phyloP scores from a whole-genome alignment of 139 green algal species.

The Parachlorella kessleri region DNA sequence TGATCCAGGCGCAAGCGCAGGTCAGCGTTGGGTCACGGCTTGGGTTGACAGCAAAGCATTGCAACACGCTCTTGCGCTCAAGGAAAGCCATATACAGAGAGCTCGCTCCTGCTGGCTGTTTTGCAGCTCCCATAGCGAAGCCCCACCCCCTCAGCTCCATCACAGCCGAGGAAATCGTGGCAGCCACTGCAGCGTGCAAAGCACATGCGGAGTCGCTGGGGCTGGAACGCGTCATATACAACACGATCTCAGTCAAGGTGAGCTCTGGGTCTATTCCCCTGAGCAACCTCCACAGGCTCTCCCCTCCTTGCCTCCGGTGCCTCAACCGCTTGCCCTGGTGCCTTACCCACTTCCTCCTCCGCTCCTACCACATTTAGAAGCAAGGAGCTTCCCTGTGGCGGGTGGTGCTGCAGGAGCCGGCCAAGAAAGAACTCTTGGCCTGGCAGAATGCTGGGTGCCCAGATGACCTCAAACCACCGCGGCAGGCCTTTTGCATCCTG shows the following conservation, averaged over 20 bases:
- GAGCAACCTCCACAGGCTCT: background rate
- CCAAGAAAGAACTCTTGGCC: conserved; percentile 49
- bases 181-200: conserved; percentile 35
- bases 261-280: background rate
- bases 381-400: too few species aligned
- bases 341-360: background rate
- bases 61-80: too few species aligned
- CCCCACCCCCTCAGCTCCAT: conserved; percentile 53
- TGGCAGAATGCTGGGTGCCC: conserved; percentile 36
- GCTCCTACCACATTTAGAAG: too few species aligned
- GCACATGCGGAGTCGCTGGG: conserved; percentile 26
- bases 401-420: conserved; percentile 54
- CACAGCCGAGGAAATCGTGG: conserved; percentile 40
- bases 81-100: too few species aligned
- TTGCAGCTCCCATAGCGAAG: too few species aligned
- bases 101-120: too few species aligned
- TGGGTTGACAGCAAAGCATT: too few species aligned
- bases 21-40: too few species aligned
- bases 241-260: conserved; percentile 55
- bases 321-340: too few species aligned
- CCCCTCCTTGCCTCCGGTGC: background rate
- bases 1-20: too few species aligned
- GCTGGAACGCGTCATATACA: conserved; percentile 43
- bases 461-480: conserved; percentile 19
- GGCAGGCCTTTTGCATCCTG: conserved; percentile 47